Evolutionary conservation across 257 asterid species (phyloP), one percentile per base, ranked within the genome.

Genomic region (Prunella vulgaris): DNA sequence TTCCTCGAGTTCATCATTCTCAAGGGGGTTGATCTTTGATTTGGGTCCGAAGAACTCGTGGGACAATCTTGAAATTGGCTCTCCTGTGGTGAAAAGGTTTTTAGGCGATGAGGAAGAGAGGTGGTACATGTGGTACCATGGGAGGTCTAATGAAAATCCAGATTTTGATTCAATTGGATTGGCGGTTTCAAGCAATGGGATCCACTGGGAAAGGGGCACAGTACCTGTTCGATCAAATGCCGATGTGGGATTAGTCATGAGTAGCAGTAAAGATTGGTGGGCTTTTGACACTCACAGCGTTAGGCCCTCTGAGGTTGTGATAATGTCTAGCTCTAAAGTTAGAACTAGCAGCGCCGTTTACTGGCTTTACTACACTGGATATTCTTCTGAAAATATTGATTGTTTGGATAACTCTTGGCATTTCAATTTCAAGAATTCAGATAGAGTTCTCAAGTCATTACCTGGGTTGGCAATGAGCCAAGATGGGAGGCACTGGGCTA

Each of bases 391-490:
- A 69, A 60, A 70, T 37, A 30, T 79, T 48, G 83, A 42, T 0
- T 24, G 27, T 77, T 65, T 30, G 8, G 67, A 51, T 7, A 32
- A 62, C 33, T n/a, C n/a, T n/a, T n/a, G n/a, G n/a, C 69, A 57
- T n/a, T 76, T 51, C n/a, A 37, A 42, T 12, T 51, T 71, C 24
- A 70, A 70, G 46, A 81, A 74, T 65, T 73, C 65, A 18, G 74
- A 17, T 49, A 49, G 63, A 73, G 49, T 76, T 59, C 44, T n/a
- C 5, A 89, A 70, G 84, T 88, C 96, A 10, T 83, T 93, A 79
- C 96, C 97, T 5, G 98, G 97, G 0, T 83, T 93, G 57, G 98
- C 98, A 33, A 90, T 93, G 93, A 93, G 98, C 10, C 96, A 93
- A 61, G 98, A 93, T 63, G 98, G 98, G 56, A 80, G 95, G 63